Conservation (phyloP, 2,329 filamentous ascomycete species). For the Ophiostoma ulmi region DNA sequence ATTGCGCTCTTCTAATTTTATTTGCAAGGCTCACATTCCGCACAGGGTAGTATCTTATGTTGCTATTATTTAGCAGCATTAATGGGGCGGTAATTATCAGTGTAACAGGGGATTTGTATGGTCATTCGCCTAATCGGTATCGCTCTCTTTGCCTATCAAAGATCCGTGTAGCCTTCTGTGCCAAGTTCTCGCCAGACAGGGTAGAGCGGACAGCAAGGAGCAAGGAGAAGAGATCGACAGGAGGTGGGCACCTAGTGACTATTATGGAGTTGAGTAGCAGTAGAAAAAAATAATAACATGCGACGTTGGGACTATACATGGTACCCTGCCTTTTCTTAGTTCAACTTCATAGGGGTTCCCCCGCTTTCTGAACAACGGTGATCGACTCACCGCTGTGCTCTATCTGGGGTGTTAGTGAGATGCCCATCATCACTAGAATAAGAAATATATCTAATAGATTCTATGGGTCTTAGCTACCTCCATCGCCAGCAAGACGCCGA, state of each 20-base stretch:
- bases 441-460: neutral
- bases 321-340: neutral
- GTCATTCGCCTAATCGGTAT: neutral
- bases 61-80: neutral
- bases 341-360: neutral
- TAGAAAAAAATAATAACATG: neutral
- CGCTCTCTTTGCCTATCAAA: neutral
- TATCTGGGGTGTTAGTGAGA: neutral
- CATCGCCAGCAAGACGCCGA: neutral
- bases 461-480: neutral
- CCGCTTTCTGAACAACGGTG: neutral
- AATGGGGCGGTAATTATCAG: neutral
- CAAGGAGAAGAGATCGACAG: neutral
- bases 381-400: neutral
- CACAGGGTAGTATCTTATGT: neutral
- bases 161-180: neutral
- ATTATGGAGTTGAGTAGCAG: neutral
- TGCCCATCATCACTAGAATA: neutral
- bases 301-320: neutral
- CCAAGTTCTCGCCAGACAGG: neutral
- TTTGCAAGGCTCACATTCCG: neutral
- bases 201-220: neutral
- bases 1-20: neutral
- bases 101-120: neutral
- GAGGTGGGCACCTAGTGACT: neutral